phyloP scores from a whole-genome alignment of 108 stramenopile genomes.

The Fragilaria crotonensis region DNA sequence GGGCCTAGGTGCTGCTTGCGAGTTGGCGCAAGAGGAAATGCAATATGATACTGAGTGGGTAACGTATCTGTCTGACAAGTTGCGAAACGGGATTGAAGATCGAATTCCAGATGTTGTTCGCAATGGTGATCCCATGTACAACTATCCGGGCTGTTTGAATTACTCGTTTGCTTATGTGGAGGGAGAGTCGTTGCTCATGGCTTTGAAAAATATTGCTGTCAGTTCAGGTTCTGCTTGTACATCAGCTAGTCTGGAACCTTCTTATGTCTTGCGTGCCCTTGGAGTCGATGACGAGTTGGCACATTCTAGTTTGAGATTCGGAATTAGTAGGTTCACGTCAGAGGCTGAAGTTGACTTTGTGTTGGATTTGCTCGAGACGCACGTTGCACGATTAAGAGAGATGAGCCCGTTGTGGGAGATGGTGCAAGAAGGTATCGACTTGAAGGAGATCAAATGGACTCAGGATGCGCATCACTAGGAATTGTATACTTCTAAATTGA shows the following conservation, averaged over 20 bases:
- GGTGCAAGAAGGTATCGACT: constrained; percentile 99
- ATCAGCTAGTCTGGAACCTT: constrained; percentile 95
- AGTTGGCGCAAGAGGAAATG: constrained; percentile 84
- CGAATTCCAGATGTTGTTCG: constrained; percentile 81
- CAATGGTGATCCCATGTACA: constrained; percentile 87
- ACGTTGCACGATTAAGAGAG: constrained; percentile 91
- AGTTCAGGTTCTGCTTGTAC: constrained; percentile 97
- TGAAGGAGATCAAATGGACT: constrained; percentile 96
- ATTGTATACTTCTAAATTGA: background rate
- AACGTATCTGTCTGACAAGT: constrained; percentile 53
- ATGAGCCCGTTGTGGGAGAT: constrained; percentile 99
- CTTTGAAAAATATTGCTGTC: constrained; percentile 98
- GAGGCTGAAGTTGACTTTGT: constrained; percentile 96
- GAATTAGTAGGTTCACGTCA: constrained; percentile 94
- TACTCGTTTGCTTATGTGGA: constrained; percentile 99
- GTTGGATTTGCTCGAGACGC: constrained; percentile 83
- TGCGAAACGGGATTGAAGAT: constrained; percentile 80
- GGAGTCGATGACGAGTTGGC: constrained; percentile 98
- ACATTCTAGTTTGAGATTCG: constrained; percentile 95
- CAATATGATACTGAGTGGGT: constrained; percentile 78
- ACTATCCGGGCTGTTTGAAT: constrained; percentile 95
- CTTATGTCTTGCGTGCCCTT: constrained; percentile 95
- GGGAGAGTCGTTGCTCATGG: constrained; percentile 96
- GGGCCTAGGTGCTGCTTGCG: constrained; percentile 91
- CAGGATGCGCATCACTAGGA: constrained; percentile 87